A percentile compares a stretch with the other conserved stretches of the same genome.
Conservation (phyloP, 345 rosid genomes). For the Eutrema yunnanense region DNA sequence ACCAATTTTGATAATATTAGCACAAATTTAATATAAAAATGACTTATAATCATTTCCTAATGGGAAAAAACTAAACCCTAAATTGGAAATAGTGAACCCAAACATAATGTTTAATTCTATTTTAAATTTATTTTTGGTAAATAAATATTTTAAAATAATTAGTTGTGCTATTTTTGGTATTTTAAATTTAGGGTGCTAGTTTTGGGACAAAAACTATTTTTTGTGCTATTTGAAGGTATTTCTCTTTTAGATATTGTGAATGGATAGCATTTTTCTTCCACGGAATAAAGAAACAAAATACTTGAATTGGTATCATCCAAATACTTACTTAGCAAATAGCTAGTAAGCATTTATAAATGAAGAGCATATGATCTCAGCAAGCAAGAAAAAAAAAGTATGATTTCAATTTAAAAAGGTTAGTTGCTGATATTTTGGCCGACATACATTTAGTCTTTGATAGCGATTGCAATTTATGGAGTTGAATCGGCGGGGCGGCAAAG, state of each 20-base stretch:
- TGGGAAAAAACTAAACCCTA: no score
- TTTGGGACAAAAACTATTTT: no score
- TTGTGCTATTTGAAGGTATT: no score
- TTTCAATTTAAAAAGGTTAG: not conserved
- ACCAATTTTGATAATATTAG: no score
- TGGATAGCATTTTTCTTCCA: not conserved
- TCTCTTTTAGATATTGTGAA: not conserved
- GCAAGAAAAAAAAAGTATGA: not conserved
- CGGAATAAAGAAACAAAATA: not conserved
- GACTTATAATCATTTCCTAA: no score
- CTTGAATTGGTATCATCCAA: not conserved
- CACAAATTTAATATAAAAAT: no score
- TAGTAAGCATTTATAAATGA: not conserved
- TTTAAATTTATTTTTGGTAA: no score
- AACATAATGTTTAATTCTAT: no score
- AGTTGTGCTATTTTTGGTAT: no score
- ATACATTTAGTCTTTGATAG: not conserved
- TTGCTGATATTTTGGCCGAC: conserved; percentile 1
- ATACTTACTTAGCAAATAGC: not conserved
- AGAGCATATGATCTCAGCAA: not conserved
- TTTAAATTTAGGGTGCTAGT: no score
- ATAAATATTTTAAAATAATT: no score
- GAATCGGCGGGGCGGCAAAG: not conserved
- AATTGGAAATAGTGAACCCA: no score
- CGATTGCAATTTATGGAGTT: not conserved